Percentiles rank a stretch among this genome's conserved stretches.
Conservation (phyloP, 2,329 filamentous ascomycete species). For the Trichoderma harzianum region DNA sequence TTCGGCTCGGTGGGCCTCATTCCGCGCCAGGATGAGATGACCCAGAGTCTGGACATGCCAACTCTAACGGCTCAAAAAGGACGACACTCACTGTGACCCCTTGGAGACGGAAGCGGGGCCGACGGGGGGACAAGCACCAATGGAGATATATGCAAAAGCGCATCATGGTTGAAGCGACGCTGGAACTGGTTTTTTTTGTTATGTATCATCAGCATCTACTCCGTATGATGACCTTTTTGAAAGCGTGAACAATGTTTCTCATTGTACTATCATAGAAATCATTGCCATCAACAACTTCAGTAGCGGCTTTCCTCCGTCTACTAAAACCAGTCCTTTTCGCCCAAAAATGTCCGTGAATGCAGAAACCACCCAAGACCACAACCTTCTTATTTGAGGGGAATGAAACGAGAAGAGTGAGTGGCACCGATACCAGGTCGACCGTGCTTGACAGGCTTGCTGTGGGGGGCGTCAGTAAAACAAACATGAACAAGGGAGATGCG, state of each 20-base stretch:
- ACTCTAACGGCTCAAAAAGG: neutral
- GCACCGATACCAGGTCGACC: conserved; percentile 99
- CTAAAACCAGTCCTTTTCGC: conserved; percentile 57
- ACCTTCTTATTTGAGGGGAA: conserved; percentile 96
- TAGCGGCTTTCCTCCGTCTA: conserved; percentile 44
- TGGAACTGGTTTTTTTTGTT: neutral
- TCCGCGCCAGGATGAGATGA: neutral
- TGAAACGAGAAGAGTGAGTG: conserved; percentile 99
- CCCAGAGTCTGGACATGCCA: neutral
- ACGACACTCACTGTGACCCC: neutral
- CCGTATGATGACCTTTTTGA: neutral
- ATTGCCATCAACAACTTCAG: conserved; percentile 45
- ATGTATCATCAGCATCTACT: neutral
- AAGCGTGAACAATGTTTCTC: conserved; percentile 38
- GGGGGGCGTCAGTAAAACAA: conserved; percentile 45
- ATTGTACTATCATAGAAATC: conserved; percentile 45
- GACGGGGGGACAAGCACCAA: neutral
- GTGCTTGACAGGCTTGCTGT: conserved; percentile 99
- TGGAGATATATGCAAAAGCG: neutral
- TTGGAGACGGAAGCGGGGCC: neutral
- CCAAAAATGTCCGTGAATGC: conserved; percentile 55
- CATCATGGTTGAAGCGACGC: neutral
- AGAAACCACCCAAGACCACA: conserved; percentile 50
- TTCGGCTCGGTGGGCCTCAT: neutral
- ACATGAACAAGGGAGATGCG: neutral